Base-by-base conservation (phyloP, 169 alveolate genomes). In the Cardiosporidium cionae region DNA sequence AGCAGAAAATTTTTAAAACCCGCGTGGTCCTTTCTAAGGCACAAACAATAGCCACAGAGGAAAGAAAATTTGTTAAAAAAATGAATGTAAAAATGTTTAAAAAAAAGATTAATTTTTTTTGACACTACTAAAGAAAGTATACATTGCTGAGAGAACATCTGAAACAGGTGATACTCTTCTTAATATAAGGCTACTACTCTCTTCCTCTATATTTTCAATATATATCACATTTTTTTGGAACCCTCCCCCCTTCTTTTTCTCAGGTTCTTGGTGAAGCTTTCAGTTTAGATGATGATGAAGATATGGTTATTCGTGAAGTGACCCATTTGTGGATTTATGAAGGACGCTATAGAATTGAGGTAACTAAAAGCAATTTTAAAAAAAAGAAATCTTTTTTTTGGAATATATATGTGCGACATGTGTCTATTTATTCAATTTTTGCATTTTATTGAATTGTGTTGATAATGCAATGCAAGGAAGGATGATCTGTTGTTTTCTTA, bases 231-330 rank as follows among this genome's bases (percentile, higher is more conserved):
- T n/a, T n/a, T n/a, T n/a, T n/a, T n/a, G n/a, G n/a, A n/a, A n/a
- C n/a, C n/a, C n/a, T 34, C 16, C 16, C 16, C 58, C 16, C 31
- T 16, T 27, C 70, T 69, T 32, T 23, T 7, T 23, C 33, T 52
- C 66, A 65, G 74, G 71, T 62, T 31, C 23, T 44, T 29, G 86
- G 86, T 22, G 87, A 82, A 71, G 71, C 81, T 34, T 82, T 74
- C 66, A 70, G 81, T 28, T 62, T 82, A 29, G 96, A 95, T 68
- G 99, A 96, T 74, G 97, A 94, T 74, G 99, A 98, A 77, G 99
- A 98, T 83, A 89, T 89, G 93, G 84, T 89, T 27, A 79, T 93
- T 22, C 87, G 95, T 36, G 92, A 83, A 33, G 87, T 94, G 36
- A 83, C 86, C 9, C 86, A 86, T 27, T 78, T 97, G n/a, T 95